Percentiles rank a stretch among this genome's conserved stretches.
Evolutionary conservation across 768 basidiomycete species (phyloP).

Genomic region (Collybiopsis confluens): DNA sequence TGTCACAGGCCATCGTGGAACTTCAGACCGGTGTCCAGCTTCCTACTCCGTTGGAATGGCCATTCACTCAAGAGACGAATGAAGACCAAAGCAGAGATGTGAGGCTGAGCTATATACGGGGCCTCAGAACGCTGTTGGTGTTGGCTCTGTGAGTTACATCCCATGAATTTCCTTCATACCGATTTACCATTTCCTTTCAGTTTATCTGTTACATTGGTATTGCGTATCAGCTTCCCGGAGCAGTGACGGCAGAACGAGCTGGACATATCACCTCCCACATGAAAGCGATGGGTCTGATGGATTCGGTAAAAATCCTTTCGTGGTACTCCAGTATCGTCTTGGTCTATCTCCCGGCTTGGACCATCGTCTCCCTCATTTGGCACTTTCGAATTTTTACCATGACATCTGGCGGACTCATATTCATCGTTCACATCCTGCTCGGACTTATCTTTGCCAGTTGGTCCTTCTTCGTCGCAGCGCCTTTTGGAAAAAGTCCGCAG

Average conservation of each 20-base stretch:
- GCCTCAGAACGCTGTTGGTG: conserved; percentile 57
- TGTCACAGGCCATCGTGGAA: conserved; percentile 62
- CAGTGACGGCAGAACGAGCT: conserved; percentile 63
- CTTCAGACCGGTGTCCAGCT: conserved; percentile 54
- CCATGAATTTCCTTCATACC: not conserved
- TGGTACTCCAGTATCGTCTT: conserved; percentile 69
- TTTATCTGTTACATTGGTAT: conserved; percentile 73
- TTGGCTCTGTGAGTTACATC: conserved; percentile 52
- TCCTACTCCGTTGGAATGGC: conserved; percentile 67
- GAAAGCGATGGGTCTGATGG: conserved; percentile 75
- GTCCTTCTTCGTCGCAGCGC: conserved; percentile 66
- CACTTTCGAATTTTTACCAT: conserved; percentile 60
- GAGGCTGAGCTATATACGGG: conserved; percentile 57
- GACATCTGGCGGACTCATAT: conserved; percentile 55
- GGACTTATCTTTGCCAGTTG: conserved; percentile 66
- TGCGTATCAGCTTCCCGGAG: conserved; percentile 73
- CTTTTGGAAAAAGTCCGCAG: conserved; percentile 71
- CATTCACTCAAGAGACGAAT: conserved; percentile 65
- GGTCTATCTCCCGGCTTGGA: conserved; percentile 75
- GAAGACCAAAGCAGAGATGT: conserved; percentile 50
- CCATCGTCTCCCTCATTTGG: conserved; percentile 63
- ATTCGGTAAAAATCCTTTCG: conserved; percentile 62
- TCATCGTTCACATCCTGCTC: conserved; percentile 62
- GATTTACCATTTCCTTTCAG: conserved; percentile 25
- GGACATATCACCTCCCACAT: conserved; percentile 64